Percentiles rank a stretch among this genome's conserved stretches.
Evolutionary conservation across 1,139 yeast genomes (phyloP).

Genomic region (Debaryomyces sp.): DNA sequence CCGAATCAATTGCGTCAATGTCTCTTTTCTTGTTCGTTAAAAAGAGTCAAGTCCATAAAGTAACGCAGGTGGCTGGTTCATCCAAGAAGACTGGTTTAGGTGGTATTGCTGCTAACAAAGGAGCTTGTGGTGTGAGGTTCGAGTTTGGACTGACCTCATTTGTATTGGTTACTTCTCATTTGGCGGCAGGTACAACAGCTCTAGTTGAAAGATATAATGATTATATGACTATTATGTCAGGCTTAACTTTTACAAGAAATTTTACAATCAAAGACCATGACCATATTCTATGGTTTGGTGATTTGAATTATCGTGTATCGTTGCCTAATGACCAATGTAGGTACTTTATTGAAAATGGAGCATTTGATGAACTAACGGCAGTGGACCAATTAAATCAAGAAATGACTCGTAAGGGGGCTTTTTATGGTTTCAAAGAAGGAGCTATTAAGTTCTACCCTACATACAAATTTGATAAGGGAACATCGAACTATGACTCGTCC

Average conservation of each 20-base stretch:
- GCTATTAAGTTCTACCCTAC: slow-evolving; percentile 79
- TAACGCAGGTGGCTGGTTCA: slow-evolving; percentile 78
- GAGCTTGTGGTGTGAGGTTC: slow-evolving; percentile 86
- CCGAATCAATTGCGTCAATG: slow-evolving; percentile 51
- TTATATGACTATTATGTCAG: slow-evolving; percentile 76
- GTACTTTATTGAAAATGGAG: slow-evolving; percentile 47
- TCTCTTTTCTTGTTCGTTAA: slow-evolving; percentile 39
- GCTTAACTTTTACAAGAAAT: slow-evolving; percentile 76
- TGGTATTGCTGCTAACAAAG: slow-evolving; percentile 90
- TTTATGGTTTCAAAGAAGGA: slow-evolving; percentile 83
- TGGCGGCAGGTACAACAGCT: slow-evolving; percentile 91
- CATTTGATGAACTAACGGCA: slow-evolving; percentile 58
- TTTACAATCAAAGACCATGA: slow-evolving; percentile 78
- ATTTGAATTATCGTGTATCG: slow-evolving; percentile 84
- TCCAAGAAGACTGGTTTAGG: slow-evolving; percentile 88
- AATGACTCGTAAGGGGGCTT: slow-evolving; percentile 74
- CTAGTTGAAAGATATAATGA: slow-evolving; percentile 87
- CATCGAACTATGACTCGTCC: slow-evolving; percentile 79
- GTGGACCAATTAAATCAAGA: slow-evolving; percentile 83
- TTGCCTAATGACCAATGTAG: slow-evolving; percentile 79
- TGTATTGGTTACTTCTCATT: slow-evolving; percentile 86
- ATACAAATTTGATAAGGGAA: slow-evolving; percentile 90
- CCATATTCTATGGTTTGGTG: slow-evolving; percentile 91
- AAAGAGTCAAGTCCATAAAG: slow-evolving; percentile 55
- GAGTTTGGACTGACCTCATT: slow-evolving; percentile 75